Conservation (phyloP, 2,329 filamentous ascomycete genomes). For the Raffaelea ambrosiae region DNA sequence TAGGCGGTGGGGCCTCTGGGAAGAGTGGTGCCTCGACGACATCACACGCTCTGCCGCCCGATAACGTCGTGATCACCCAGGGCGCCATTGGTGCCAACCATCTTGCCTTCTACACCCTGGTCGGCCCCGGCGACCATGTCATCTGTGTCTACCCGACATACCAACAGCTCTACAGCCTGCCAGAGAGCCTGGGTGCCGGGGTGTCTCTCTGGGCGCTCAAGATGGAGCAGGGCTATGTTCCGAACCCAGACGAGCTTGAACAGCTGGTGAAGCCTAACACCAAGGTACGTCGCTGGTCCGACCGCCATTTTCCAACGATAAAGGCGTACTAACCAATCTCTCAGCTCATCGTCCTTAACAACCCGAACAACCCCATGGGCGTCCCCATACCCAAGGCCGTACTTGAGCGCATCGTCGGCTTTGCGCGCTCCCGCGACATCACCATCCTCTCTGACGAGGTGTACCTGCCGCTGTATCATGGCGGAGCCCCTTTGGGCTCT, state of each 20-base stretch:
- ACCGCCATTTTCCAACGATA: constrained; percentile 24
- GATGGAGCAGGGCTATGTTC: constrained; percentile 55
- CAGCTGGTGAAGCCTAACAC: constrained; percentile 58
- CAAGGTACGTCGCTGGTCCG: constrained; percentile 41
- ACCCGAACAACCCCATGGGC: constrained; percentile 78
- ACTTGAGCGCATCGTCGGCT: constrained; percentile 51
- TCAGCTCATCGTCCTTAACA: constrained; percentile 49
- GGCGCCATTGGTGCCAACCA: constrained; percentile 84
- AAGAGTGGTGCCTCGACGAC: constrained; percentile 19
- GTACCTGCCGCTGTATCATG: constrained; percentile 76
- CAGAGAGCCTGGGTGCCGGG: constrained; percentile 64
- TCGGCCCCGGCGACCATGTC: constrained; percentile 71
- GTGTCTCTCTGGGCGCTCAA: constrained; percentile 69
- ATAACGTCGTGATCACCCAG: constrained; percentile 67
- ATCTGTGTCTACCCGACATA: constrained; percentile 84
- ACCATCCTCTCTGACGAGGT: constrained; percentile 72
- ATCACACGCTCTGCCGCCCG: constrained; percentile 33
- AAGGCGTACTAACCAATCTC: not conserved
- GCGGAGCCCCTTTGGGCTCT: constrained; percentile 31
- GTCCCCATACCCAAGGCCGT: constrained; percentile 54
- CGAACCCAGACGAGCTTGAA: constrained; percentile 58
- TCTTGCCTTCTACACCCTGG: constrained; percentile 62
- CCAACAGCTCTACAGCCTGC: constrained; percentile 73
- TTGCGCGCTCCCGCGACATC: constrained; percentile 56
- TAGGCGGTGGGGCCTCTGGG: no score